These are phyloP conservation scores for Aspergillus candidus DNA, from an alignment of 2,329 filamentous ascomycete genomes.

Conservation along the genomic window DNA sequence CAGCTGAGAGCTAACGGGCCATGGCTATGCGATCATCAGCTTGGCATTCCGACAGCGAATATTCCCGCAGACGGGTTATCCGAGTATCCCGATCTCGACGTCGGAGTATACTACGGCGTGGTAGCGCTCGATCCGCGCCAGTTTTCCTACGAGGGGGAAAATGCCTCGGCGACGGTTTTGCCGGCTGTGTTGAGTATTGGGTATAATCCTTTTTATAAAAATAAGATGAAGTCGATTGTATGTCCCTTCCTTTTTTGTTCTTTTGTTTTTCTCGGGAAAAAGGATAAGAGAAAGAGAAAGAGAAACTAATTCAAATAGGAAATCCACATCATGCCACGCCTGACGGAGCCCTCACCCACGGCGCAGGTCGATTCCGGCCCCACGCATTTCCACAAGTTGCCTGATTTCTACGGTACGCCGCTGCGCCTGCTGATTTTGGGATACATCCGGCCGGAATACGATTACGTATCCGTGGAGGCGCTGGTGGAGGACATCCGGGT, in stretches of 20 bases:
- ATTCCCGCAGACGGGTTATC: slow-evolving; percentile 63
- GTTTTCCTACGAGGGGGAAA: slow-evolving; percentile 18
- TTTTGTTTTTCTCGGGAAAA: not conserved
- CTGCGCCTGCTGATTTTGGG: slow-evolving; percentile 78
- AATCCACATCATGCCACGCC: slow-evolving; percentile 78
- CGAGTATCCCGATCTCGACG: slow-evolving; percentile 54
- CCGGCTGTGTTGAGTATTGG: slow-evolving; percentile 93
- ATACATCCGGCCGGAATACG: slow-evolving; percentile 81
- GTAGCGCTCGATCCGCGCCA: slow-evolving; percentile 58
- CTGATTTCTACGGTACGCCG: slow-evolving; percentile 77
- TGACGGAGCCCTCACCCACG: slow-evolving; percentile 43
- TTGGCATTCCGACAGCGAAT: slow-evolving; percentile 96
- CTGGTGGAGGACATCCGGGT: slow-evolving; percentile 81
- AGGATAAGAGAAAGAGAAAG: not conserved
- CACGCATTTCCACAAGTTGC: slow-evolving; percentile 36
- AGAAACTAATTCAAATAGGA: slow-evolving; percentile 42
- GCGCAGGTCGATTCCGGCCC: slow-evolving; percentile 16
- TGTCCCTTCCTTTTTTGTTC: slow-evolving; percentile 17
- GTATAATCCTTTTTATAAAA: slow-evolving; percentile 97
- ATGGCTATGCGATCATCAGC: slow-evolving; percentile 44
- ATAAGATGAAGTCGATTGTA: slow-evolving; percentile 70
- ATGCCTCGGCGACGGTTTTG: slow-evolving; percentile 46
- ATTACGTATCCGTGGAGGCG: slow-evolving; percentile 78
- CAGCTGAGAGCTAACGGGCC: too few relatives aligned
- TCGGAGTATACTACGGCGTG: slow-evolving; percentile 92